Conservation (phyloP, 2,329 filamentous ascomycete species). For the Pseudogymnoascus pannorum region DNA sequence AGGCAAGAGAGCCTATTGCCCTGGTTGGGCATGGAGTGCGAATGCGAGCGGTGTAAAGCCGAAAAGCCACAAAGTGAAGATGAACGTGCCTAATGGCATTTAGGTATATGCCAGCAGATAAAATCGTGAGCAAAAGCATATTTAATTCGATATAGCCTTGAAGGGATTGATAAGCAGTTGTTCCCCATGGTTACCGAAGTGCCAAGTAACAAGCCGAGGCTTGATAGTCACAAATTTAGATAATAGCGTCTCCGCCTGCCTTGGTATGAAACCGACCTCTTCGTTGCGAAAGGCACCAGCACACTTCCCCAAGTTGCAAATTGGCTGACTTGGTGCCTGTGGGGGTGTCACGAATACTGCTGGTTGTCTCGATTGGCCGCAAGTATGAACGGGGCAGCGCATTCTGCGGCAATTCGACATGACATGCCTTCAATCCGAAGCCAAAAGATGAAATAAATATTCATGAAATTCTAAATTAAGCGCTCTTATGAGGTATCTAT, state of each 20-base stretch:
- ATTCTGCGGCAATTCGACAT: background rate
- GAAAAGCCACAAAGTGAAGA: background rate
- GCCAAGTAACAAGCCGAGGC: conserved; percentile 2
- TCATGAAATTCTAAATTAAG: background rate
- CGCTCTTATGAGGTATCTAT: background rate
- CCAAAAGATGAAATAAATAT: background rate
- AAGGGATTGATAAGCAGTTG: background rate
- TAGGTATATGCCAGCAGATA: background rate
- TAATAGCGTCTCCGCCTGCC: background rate
- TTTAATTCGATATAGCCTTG: background rate
- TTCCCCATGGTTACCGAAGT: background rate
- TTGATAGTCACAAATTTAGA: background rate
- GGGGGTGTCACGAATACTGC: background rate
- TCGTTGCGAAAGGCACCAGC: background rate
- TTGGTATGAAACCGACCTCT: background rate
- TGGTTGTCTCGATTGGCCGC: background rate
- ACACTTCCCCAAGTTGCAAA: background rate
- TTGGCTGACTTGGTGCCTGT: background rate
- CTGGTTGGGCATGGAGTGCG: conserved; percentile 14
- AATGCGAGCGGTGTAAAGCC: conserved; percentile 1
- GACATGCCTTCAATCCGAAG: background rate
- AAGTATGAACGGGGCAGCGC: background rate
- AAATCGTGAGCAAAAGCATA: background rate
- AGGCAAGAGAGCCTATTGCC: conserved; percentile 12
- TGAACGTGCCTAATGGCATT: background rate